Percentiles rank a stretch among this genome's conserved stretches.
Conservation (phyloP, 1,284 basidiomycete species). For the Apiotrichum siamense region DNA sequence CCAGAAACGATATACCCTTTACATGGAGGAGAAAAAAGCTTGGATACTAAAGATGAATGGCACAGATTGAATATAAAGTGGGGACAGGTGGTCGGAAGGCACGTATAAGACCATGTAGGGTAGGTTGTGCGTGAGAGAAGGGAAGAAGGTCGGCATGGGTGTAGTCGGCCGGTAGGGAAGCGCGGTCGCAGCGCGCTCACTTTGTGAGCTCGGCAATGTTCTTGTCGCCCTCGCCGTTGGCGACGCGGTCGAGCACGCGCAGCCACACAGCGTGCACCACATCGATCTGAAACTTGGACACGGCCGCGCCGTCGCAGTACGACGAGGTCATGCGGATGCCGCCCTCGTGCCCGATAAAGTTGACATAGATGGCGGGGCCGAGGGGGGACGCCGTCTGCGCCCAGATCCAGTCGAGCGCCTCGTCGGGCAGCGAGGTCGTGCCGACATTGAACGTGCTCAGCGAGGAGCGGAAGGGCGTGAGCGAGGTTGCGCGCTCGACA, state of each 20-base stretch:
- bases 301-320: slow-evolving; percentile 27
- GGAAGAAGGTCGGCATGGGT: too few species aligned
- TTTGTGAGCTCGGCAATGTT: slow-evolving; percentile 6
- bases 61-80: too few species aligned
- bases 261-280: slow-evolving; percentile 4
- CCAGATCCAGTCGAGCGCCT: slow-evolving; percentile 31
- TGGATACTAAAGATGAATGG: too few species aligned
- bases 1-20: too few species aligned
- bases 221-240: slow-evolving; percentile 4
- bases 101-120: too few species aligned
- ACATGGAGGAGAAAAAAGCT: too few species aligned
- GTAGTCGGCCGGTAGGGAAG: too few species aligned
- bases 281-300: slow-evolving; percentile 8
- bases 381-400: slow-evolving; percentile 22
- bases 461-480: slow-evolving; percentile 12
- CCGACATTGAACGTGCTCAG: slow-evolving; percentile 33
- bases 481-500: slow-evolving; percentile 11
- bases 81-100: too few species aligned
- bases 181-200: too few species aligned
- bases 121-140: too few species aligned
- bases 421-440: slow-evolving; percentile 17
- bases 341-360: slow-evolving; percentile 24
- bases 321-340: slow-evolving; percentile 24
- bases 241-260: slow-evolving; percentile 8
- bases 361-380: slow-evolving; percentile 16